Evolutionary conservation across 2,329 filamentous ascomycete species (phyloP).

Genomic region (Diaporthe eres): DNA sequence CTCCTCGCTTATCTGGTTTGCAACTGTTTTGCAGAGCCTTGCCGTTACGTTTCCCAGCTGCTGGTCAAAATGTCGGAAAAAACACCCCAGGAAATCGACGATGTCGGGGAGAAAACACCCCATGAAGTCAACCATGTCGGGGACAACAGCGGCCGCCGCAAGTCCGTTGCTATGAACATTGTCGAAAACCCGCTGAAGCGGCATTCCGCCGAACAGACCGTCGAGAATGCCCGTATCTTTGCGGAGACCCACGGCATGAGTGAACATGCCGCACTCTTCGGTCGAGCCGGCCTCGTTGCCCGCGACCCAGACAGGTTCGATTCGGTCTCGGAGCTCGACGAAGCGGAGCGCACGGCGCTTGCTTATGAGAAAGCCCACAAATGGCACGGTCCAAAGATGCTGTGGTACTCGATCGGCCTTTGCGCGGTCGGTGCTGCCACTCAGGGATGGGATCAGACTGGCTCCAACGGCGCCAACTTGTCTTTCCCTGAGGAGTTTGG

Average conservation of each 20-base stretch:
- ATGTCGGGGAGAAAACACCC: background rate
- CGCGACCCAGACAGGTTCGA: conserved; percentile 77
- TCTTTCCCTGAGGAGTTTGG: conserved; percentile 70
- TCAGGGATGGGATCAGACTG: conserved; percentile 60
- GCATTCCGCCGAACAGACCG: conserved; percentile 58
- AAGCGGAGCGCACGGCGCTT: conserved; percentile 71
- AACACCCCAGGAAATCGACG: background rate
- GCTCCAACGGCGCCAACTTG: conserved; percentile 64
- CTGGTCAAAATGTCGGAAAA: conserved; percentile 28
- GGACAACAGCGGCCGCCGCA: conserved; percentile 40
- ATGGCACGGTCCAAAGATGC: conserved; percentile 73
- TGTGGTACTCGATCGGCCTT: conserved; percentile 74
- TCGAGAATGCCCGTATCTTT: conserved; percentile 72
- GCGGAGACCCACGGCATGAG: conserved; percentile 70
- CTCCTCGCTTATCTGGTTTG: background rate
- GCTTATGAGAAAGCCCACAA: conserved; percentile 75
- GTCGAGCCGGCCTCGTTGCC: conserved; percentile 80
- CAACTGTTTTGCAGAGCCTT: background rate
- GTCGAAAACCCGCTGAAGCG: conserved; percentile 51
- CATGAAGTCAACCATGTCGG: conserved; percentile 18
- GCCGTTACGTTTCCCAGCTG: background rate
- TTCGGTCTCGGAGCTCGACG: conserved; percentile 59
- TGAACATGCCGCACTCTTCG: conserved; percentile 71
- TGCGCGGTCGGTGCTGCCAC: conserved; percentile 71
- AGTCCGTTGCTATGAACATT: conserved; percentile 50